These are phyloP conservation scores for Polychytrium aggregatum DNA, from an alignment of 192 early-diverging fungal species.

Conservation along the genomic window DNA sequence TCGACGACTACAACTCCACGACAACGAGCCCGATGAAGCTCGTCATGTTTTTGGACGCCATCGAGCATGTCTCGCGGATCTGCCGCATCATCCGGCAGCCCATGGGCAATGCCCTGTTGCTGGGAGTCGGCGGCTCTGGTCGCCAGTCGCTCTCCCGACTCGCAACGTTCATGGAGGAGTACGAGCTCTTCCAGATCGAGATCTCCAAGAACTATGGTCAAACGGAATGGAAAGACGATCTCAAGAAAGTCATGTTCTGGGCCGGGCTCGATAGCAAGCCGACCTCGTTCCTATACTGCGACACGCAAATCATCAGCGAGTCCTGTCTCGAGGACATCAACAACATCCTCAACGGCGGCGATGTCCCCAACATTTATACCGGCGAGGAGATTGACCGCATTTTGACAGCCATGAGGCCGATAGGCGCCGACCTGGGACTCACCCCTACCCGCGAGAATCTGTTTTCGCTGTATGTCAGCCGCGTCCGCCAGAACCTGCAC, in stretches of 20 bases:
- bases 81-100: conserved; percentile 48
- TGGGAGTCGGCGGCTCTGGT: conserved; percentile 53
- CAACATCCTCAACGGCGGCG: conserved; percentile 52
- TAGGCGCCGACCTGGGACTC: conserved; percentile 33
- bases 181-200: conserved; percentile 53
- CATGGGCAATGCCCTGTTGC: conserved; percentile 38
- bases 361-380: conserved; percentile 54
- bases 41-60: conserved; percentile 55
- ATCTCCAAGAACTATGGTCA: conserved; percentile 50
- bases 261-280: conserved; percentile 46
- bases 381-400: conserved; percentile 46
- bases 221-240: conserved; percentile 49
- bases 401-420: conserved; percentile 39
- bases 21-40: conserved; percentile 45
- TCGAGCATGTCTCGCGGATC: conserved; percentile 48
- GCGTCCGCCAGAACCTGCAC: conserved; percentile 39
- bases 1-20: conserved; percentile 51
- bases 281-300: conserved; percentile 47
- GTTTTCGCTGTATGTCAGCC: conserved; percentile 40
- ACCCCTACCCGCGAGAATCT: conserved; percentile 41
- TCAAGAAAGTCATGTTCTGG: conserved; percentile 44
- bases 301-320: conserved; percentile 50
- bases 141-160: conserved; percentile 40
- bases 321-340: conserved; percentile 48
- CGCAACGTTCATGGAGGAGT: conserved; percentile 53